Evolutionary conservation across 202 grass and related monocot genomes (phyloP), one percentile per base, ranked within the genome.

Genomic region (Carex arenaria): DNA sequence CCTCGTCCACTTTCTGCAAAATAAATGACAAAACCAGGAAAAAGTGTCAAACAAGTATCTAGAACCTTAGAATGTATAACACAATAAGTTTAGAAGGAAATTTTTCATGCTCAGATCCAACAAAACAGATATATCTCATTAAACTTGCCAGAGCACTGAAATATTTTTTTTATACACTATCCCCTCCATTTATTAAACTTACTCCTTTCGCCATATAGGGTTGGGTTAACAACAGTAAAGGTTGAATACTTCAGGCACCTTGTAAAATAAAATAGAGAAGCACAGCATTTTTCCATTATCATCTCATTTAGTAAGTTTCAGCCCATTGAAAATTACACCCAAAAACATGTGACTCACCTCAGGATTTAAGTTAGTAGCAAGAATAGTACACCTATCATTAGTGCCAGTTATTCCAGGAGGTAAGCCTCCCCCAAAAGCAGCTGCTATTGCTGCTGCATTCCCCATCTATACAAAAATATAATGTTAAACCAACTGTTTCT

Each of bases 1-100:
- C 92, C 87, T 94, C 94, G 28, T 97, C 86, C 85, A 89, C 86
- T 91, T 97, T 91, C 94, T 97, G 90, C 85, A 90, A 34, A 31
- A 15, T 62, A 55, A 61, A 57, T 36, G 38, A 86, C 59, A 80
- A 61, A 64, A 65, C 45, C 32, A 62, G 52, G 7, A 65, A 66
- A 45, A 57, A 77, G 17, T 26, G 52, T 59, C 51, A 77, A 56
- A 45, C 4, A 56, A 30, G 36, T 5, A 36, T 34, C 45, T 51
- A 4, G 2, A 57, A 57, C 15, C 28, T 52, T 56, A 30, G 47
- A 54, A 31, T 26, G 47, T n/a, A 54, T 47, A 17, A 54, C 40
- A 74, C 22, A 30, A 53, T 4, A 15, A 14, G 65, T 67, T 67
- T 38, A 55, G 72, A 13, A 54, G 71, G 5, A 7, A 55, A 10